phyloP scores from a whole-genome alignment of 1,284 basidiomycete species.

The Cutaneotrichosporon cutaneum region DNA sequence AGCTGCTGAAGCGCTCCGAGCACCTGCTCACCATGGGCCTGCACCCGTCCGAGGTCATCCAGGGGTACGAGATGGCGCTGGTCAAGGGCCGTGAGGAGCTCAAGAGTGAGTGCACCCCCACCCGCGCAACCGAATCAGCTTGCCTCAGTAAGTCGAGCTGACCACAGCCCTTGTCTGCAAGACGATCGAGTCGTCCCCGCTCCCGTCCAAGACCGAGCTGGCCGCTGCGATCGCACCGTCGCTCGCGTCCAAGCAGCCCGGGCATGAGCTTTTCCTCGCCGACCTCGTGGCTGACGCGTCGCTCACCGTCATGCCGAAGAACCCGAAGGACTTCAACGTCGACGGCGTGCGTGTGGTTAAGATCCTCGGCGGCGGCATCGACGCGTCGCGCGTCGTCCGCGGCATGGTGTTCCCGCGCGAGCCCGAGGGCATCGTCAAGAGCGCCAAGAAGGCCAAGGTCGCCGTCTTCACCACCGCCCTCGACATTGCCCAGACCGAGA shows the following conservation, averaged over 20 bases:
- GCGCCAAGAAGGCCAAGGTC: conserved; percentile 78
- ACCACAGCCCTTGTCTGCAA: conserved; percentile 48
- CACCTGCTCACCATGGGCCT: conserved; percentile 91
- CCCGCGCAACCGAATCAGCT: not conserved
- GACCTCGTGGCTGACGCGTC: conserved; percentile 89
- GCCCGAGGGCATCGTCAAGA: conserved; percentile 85
- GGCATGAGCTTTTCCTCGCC: conserved; percentile 80
- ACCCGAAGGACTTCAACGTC: conserved; percentile 89
- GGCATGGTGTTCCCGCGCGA: conserved; percentile 99
- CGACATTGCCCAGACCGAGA: conserved; percentile 95
- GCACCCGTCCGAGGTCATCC: conserved; percentile 90
- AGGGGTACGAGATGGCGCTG: conserved; percentile 94
- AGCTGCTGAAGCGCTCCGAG: conserved; percentile 92
- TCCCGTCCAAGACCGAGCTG: conserved; percentile 75
- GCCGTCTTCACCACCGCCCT: conserved; percentile 91
- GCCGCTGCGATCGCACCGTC: conserved; percentile 80
- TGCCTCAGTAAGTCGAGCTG: not conserved
- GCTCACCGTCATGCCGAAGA: conserved; percentile 81
- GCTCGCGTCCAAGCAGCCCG: conserved; percentile 97
- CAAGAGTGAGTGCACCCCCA: conserved; percentile 78
- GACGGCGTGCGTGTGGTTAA: conserved; percentile 99
- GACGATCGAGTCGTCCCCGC: conserved; percentile 58
- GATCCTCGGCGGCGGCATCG: conserved; percentile 89
- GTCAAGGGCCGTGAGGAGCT: conserved; percentile 82
- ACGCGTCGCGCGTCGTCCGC: conserved; percentile 80